phyloP scores from a whole-genome alignment of 805 yeast genomes.

The Saccharomyces kudriavzevii region DNA sequence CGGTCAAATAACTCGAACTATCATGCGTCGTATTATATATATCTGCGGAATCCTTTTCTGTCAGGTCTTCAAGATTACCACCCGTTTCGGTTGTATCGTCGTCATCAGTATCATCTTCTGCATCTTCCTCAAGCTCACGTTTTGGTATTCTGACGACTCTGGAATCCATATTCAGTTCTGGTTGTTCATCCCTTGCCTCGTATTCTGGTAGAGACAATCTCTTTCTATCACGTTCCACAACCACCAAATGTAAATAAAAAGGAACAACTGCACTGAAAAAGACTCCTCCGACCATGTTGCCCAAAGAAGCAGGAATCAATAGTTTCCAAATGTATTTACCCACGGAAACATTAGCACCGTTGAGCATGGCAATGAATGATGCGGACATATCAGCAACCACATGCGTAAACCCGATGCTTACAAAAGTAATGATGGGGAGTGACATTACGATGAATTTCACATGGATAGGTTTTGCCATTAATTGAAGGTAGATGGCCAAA shows the following conservation, averaged over 20 bases:
- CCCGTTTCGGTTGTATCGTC: constrained; percentile 3
- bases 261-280: constrained; percentile 58
- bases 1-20: not conserved
- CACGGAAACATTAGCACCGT: constrained; percentile 56
- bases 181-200: constrained; percentile 73
- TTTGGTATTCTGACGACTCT: constrained; percentile 54
- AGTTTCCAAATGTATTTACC: constrained; percentile 65
- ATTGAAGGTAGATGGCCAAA: constrained; percentile 65
- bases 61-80: not conserved
- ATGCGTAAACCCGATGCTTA: constrained; percentile 70
- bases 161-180: constrained; percentile 67
- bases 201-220: constrained; percentile 55
- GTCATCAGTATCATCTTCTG: constrained; percentile 4
- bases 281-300: constrained; percentile 74
- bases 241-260: constrained; percentile 63
- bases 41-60: not conserved
- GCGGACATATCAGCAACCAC: constrained; percentile 77
- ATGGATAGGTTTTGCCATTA: constrained; percentile 72
- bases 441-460: constrained; percentile 58
- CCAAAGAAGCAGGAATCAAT: constrained; percentile 61
- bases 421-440: constrained; percentile 70
- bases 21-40: not conserved
- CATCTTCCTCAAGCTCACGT: constrained; percentile 4
- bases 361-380: constrained; percentile 57
- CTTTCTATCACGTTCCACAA: constrained; percentile 63